Evolutionary conservation across 768 basidiomycete genomes (phyloP), one percentile per base, ranked within the genome.

Genomic region (Rhodotorula graminis): DNA sequence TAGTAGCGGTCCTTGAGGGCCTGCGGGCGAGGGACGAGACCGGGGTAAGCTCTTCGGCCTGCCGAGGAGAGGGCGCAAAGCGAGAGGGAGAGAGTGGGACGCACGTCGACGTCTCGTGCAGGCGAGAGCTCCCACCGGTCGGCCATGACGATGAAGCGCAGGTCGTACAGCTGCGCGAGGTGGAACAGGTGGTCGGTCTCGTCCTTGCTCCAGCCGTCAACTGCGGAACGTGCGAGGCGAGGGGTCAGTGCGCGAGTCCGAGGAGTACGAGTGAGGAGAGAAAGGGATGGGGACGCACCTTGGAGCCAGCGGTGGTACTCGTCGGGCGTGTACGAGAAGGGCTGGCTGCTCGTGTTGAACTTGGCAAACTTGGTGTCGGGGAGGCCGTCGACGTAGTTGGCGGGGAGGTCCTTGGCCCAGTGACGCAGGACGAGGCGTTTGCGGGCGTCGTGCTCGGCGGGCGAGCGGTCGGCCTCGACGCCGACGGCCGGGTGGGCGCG

Each of bases 121-220:
- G 81, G 82, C 3, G 86, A 84, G 78, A 84, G 91, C 9, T 91
- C 88, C 80, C 95, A 98, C 40, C 96, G 88, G 81, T 98, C 96
- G 64, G 90, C 84, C 21, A 94, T 87, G 74, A 98, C 85, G 79
- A 91, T 89, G 87, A 94, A 98, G 57, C 95, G 86, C 19, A 87
- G 83, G 80, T 97, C 94, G 76, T 90, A 98, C 64, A 90, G 88
- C 62, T 85, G 84, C 16, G 90, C 88, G 16, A 95, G 81, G 7
- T 82, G 82, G 81, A 98, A 95, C 2, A 99, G 85, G 79, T 97
- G 92, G 79, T 92, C 90, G 0, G 96, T 97, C 81, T 97, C 93
- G 76, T 93, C 91, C 77, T 89, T 90, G 12, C 90, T 86, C 96
- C 96, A 98, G 71, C 89, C 89, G 18, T 82, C 83, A 77, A 94